phyloP scores from a whole-genome alignment of 306 rosid genomes.

The Cucumis melo region DNA sequence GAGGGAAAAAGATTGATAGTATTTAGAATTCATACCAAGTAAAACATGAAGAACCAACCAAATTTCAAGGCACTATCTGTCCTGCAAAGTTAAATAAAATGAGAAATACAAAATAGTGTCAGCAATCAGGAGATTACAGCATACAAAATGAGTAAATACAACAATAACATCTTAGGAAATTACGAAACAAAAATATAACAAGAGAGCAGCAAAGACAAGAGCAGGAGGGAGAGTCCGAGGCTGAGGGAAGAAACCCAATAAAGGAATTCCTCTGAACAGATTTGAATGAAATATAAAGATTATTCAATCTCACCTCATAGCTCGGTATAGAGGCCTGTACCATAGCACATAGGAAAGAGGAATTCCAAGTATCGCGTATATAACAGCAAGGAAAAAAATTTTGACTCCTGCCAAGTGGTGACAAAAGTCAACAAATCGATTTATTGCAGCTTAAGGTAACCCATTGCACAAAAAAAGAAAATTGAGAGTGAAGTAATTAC shows the following conservation, averaged over 20 bases:
- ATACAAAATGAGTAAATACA: not conserved
- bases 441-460: not conserved
- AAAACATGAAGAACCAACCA: conserved; percentile 90
- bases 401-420: conserved; percentile 52
- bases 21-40: conserved; percentile 48
- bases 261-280: not conserved
- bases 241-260: not conserved
- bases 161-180: not conserved
- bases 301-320: conserved; percentile 53
- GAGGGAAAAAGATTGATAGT: conserved; percentile 4
- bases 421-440: conserved; percentile 14
- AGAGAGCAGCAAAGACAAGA: not conserved
- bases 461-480: not conserved
- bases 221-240: not conserved
- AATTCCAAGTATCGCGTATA: conserved; percentile 75
- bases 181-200: not conserved
- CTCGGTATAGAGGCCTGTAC: conserved; percentile 97
- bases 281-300: not conserved
- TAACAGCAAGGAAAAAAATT: conserved; percentile 92
- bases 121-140: not conserved
- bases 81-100: conserved; percentile 44
- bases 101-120: not conserved
- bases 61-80: conserved; percentile 95
- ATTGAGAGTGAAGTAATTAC: conserved; percentile 25
- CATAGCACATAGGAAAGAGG: conserved; percentile 93